Evolutionary conservation across 2,329 filamentous ascomycete genomes (phyloP), one percentile per base, ranked within the genome.

Genomic region (Ascocoryne sarcoides): DNA sequence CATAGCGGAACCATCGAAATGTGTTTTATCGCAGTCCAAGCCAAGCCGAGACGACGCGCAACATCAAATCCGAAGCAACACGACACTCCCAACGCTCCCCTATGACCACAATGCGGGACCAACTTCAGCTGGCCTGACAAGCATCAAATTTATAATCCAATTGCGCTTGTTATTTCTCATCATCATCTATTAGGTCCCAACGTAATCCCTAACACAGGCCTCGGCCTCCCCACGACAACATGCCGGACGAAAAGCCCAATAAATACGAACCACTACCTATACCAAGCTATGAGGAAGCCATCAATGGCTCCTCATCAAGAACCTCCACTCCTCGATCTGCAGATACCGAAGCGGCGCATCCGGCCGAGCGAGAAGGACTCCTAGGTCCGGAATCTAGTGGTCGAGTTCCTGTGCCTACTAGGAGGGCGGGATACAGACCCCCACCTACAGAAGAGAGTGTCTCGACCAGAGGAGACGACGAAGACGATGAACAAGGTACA

Each of bases 381-480:
- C 71, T 94, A 30, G 71, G 69, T 5, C 66, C 72, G 40, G 69
- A 71, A 41, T 64, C 63, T 48, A 50, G 61, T 42, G 60, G 58
- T 35, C 52, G 60, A 43, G 56, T 63, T 43, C 55, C 63, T 33
- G 46, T 63, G 36, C 58, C 61, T 29, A 58, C 66, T 42, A 66
- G 69, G 44, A 65, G 67, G 28, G 60, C 61, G 34, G 78, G 78
- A 48, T 95, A 95, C 62, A 79, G 79, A 21, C 75, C 82, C 28
- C 88, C 90, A 1, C 89, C 84, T 1, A 88, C 90, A 62, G 88
- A 87, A 62, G 88, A 87, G 43, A 82, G 79, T 45, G 82, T 89
- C 47, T 66, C 67, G 36, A 77, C 47, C 4, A 36, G 32, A 16
- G 46, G 51, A 28, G 48, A 51, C 10, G 56, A 51, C 38, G 48